Evolutionary conservation across 225 moss, liverwort and hornwort species (phyloP).

Genomic region (Thuidium tamariscinum): DNA sequence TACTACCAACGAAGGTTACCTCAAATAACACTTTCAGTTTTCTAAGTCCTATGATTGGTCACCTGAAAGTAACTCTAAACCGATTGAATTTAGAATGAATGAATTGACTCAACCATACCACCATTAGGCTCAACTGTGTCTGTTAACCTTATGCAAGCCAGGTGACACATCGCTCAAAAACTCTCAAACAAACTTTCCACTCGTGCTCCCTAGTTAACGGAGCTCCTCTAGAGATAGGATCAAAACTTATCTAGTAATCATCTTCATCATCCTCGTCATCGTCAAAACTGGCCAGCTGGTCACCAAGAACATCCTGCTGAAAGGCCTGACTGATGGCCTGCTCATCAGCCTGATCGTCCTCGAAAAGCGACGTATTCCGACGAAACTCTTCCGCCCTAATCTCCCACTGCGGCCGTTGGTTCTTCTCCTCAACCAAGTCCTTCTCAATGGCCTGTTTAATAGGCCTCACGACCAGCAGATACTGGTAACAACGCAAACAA

Average conservation of each 20-base stretch:
- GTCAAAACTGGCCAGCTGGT: slow-evolving; percentile 54
- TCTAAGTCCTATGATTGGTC: neutral
- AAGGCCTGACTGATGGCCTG: slow-evolving; percentile 90
- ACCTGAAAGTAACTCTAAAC: neutral
- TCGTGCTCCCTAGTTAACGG: neutral
- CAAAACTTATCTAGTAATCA: slow-evolving; percentile 22
- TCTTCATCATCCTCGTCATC: slow-evolving; percentile 56
- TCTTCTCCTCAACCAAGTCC: slow-evolving; percentile 72
- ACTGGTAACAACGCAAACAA: slow-evolving; percentile 28
- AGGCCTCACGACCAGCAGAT: slow-evolving; percentile 62
- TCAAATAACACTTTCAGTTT: neutral
- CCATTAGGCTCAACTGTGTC: neutral
- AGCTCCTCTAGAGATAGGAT: neutral
- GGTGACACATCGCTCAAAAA: slow-evolving; percentile 12
- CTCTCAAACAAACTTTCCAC: neutral
- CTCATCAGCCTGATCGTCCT: slow-evolving; percentile 85
- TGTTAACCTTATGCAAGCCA: neutral
- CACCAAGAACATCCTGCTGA: slow-evolving; percentile 56
- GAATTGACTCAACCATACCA: slow-evolving; percentile 9
- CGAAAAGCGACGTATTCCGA: slow-evolving; percentile 45
- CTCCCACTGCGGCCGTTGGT: slow-evolving; percentile 88
- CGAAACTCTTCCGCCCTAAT: slow-evolving; percentile 83
- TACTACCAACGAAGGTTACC: neutral
- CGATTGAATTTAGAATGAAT: slow-evolving; percentile 4
- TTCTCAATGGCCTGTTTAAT: slow-evolving; percentile 71